phyloP scores from a whole-genome alignment of 768 basidiomycete species.

The Phaeolepiota aurea region DNA sequence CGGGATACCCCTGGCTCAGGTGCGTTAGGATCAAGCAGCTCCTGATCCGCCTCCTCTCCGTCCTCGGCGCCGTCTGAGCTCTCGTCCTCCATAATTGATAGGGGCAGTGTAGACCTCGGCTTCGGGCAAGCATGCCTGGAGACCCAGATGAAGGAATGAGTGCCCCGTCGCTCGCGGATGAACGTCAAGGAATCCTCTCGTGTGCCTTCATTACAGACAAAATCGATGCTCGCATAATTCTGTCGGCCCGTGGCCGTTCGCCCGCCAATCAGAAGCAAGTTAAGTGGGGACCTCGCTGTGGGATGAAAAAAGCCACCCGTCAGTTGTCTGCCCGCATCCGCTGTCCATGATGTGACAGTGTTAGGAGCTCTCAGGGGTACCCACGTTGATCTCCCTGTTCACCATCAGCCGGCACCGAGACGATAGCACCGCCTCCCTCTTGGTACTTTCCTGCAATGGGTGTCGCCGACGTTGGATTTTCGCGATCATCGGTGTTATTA shows the following conservation, averaged over 20 bases:
- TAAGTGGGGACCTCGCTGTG: background rate
- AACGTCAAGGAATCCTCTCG: conserved; percentile 10
- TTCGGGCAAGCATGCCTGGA: conserved; percentile 20
- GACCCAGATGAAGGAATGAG: conserved; percentile 16
- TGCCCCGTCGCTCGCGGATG: conserved; percentile 8
- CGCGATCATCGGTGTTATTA: background rate
- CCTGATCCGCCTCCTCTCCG: conserved; percentile 15
- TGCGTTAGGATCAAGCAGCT: conserved; percentile 13
- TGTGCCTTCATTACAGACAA: background rate
- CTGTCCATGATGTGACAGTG: too few species aligned
- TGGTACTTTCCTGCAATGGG: conserved; percentile 9
- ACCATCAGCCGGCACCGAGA: conserved; percentile 2
- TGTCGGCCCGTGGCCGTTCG: background rate
- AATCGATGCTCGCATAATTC: conserved; percentile 2
- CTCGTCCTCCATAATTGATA: conserved; percentile 8
- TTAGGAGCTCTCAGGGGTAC: too few species aligned
- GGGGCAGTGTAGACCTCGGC: background rate
- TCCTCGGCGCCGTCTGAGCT: conserved; percentile 10
- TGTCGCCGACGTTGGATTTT: background rate
- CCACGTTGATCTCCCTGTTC: background rate
- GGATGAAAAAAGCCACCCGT: background rate
- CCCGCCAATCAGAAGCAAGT: conserved; percentile 3
- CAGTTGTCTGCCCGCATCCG: too few species aligned
- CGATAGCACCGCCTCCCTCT: conserved; percentile 3
- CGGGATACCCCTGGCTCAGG: conserved; percentile 9